A percentile compares a stretch with the other conserved stretches of the same genome.
phyloP scores from a whole-genome alignment of 1,284 basidiomycete species.

The Malassezia globosa region DNA sequence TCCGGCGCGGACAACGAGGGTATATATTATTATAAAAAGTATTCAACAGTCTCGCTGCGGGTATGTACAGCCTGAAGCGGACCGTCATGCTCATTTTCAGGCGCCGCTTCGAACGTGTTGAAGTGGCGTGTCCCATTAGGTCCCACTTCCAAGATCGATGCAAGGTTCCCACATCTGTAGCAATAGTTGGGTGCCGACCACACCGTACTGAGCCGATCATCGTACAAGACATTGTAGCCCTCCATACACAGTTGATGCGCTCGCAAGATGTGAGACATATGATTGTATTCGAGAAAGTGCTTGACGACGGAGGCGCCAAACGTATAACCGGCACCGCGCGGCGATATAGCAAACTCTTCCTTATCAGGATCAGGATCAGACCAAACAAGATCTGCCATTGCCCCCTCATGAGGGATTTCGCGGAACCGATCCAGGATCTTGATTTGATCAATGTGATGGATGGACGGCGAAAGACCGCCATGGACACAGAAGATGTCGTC shows the following conservation, averaged over 20 bases:
- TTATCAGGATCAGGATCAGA: slow-evolving; percentile 98
- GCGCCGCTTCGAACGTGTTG: slow-evolving; percentile 96
- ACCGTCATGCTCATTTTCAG: slow-evolving; percentile 69
- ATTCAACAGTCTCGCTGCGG: slow-evolving; percentile 31
- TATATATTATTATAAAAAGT: slow-evolving; percentile 28
- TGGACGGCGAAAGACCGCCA: slow-evolving; percentile 88
- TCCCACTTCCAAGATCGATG: slow-evolving; percentile 88
- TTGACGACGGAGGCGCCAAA: slow-evolving; percentile 97
- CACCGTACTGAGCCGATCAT: slow-evolving; percentile 87
- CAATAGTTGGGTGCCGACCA: slow-evolving; percentile 99
- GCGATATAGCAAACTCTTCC: slow-evolving; percentile 97
- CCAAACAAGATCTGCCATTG: slow-evolving; percentile 99
- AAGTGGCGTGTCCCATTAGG: slow-evolving; percentile 82
- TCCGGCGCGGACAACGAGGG: no score
- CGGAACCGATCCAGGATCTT: slow-evolving; percentile 97
- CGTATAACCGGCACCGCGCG: slow-evolving; percentile 93
- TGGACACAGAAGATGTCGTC: slow-evolving; percentile 99
- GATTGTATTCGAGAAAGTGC: slow-evolving; percentile 80
- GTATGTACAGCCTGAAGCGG: slow-evolving; percentile 33
- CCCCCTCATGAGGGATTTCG: slow-evolving; percentile 99
- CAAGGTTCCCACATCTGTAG: slow-evolving; percentile 92
- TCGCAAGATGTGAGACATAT: slow-evolving; percentile 91
- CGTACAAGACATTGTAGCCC: slow-evolving; percentile 86
- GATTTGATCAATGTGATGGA: slow-evolving; percentile 98
- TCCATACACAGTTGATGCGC: slow-evolving; percentile 99